These are phyloP conservation scores for Clarkia xantiana DNA, from an alignment of 345 rosid species.

Conservation along the genomic window DNA sequence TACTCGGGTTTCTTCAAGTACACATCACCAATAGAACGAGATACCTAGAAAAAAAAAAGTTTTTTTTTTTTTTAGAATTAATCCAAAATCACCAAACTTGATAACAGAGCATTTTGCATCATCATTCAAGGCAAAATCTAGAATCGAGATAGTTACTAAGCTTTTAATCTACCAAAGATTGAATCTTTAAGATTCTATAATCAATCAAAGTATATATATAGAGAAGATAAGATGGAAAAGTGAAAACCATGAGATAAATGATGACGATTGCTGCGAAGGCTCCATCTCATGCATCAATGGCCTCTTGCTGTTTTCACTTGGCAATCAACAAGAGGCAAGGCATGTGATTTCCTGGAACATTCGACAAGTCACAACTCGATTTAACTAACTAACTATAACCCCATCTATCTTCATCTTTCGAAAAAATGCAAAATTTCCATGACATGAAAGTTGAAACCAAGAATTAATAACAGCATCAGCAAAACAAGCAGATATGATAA, in stretches of 20 bases:
- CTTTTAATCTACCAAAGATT: no score
- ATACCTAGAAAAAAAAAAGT: slow-evolving; percentile 43
- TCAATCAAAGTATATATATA: not conserved
- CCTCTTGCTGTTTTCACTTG: slow-evolving; percentile 13
- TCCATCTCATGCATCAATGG: slow-evolving; percentile 21
- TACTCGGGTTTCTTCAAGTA: slow-evolving; percentile 87
- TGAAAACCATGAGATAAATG: not conserved
- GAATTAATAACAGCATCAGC: no score
- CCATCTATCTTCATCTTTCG: no score
- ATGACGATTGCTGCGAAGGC: not conserved
- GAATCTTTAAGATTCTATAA: no score
- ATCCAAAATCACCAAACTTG: not conserved
- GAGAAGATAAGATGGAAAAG: not conserved
- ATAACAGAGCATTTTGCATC: not conserved
- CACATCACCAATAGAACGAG: slow-evolving; percentile 91
- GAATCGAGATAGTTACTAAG: no score
- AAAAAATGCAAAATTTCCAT: no score
- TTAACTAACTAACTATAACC: no score
- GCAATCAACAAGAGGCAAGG: slow-evolving; percentile 26
- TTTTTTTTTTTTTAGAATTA: not conserved
- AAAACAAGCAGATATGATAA: no score
- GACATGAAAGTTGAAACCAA: no score
- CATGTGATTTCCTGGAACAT: slow-evolving; percentile 32
- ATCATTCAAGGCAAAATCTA: no score
- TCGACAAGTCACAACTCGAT: slow-evolving; percentile 12